Percentiles rank a stretch among this genome's conserved stretches.
phyloP scores from a whole-genome alignment of 2,329 filamentous ascomycete genomes.

The Calonectria pseudoturangicola region DNA sequence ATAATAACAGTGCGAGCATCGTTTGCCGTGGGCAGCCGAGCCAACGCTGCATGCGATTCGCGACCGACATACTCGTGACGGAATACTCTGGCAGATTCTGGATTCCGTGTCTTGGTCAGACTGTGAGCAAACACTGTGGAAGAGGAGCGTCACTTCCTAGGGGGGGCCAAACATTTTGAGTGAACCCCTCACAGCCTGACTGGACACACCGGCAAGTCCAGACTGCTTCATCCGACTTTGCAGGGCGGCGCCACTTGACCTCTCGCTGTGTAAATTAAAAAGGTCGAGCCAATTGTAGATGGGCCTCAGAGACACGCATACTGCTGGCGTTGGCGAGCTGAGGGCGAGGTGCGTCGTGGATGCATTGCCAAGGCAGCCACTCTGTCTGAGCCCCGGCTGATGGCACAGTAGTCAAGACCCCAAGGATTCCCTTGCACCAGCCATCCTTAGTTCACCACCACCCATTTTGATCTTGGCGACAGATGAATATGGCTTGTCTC shows the following conservation, averaged over 20 bases:
- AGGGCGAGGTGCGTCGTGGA: neutral
- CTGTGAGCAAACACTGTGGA: neutral
- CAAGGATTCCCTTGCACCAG: neutral
- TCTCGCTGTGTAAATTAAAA: neutral
- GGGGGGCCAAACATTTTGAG: conserved; percentile 2
- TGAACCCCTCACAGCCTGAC: neutral
- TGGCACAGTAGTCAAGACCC: neutral
- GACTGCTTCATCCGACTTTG: neutral
- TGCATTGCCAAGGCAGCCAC: conserved; percentile 7
- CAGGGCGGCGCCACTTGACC: neutral
- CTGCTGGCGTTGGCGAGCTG: neutral
- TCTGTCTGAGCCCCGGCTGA: neutral
- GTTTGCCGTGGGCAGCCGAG: conserved; percentile 11
- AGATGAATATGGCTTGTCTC: no score
- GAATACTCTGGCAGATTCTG: neutral
- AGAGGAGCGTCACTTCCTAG: neutral
- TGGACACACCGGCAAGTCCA: neutral
- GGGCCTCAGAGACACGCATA: neutral
- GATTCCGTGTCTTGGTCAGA: neutral
- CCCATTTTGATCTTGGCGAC: neutral
- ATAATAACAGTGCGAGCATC: neutral
- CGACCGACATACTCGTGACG: neutral
- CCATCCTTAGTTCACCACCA: neutral
- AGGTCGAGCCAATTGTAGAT: neutral
- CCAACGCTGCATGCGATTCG: neutral